Evolutionary conservation across 208 protist genomes (phyloP), one percentile per base, ranked within the genome.

Genomic region (Trypanosoma boissoni): DNA sequence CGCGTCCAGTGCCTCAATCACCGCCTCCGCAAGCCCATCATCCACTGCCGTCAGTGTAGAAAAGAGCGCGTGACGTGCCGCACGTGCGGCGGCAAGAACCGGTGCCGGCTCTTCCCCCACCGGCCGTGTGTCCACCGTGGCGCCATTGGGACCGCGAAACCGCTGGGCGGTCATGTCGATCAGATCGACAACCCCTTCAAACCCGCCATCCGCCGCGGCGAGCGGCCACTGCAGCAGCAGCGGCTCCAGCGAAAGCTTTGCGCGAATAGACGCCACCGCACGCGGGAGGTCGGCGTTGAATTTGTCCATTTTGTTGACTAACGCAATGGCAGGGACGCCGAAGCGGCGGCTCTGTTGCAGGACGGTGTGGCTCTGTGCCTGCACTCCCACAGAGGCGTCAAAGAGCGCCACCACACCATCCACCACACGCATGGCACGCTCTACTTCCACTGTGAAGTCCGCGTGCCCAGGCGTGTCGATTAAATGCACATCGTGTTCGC

Each of bases 401-500:
- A 99, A 97, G 20, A 99, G 77, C 1, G 93, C 91, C 4, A 99
- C 95, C 6, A 96, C 94, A 16, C 97, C 96, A 68, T 99, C 97
- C 32, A 98, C 84, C n/a, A 99, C 96, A 2, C 97, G 89, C 73
- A 98, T 78, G 24, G 90, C 78, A 16, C 97, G 81, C 78, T 99
- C 96, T 44, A 99, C 97, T 68, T 99, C 97, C 31, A 98, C 83
- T 16, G 94, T 98, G 55, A 99, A 99, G 73, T 99, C 97, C 10
- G 98, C 93, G 72, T 98, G 96, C 2, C 97, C 96, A 1, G 97
- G 97, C 0, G 97, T 98, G 82, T 99, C 97, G 51, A 99, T 98
- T 1, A 99, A 68, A 67, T 98, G 95, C 41, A 98, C 88, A 54
- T 54, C 28, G 58, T 95, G 66, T 4, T 68, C 74, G 16, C 51